Evolutionary conservation across 2,329 filamentous ascomycete genomes (phyloP), one percentile per base, ranked within the genome.

Genomic region (Fusarium subglutinans): DNA sequence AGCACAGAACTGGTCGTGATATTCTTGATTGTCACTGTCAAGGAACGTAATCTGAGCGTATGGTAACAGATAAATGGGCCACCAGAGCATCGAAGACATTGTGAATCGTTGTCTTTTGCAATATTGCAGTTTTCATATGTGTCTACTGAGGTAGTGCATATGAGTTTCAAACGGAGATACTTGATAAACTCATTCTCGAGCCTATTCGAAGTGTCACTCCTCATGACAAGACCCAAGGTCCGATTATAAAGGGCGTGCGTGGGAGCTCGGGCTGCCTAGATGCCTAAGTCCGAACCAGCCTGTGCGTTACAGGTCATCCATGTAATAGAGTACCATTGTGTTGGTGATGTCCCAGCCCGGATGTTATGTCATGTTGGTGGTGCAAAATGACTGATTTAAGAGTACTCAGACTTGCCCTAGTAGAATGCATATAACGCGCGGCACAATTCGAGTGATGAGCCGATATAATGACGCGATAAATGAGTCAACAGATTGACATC

Each of bases 391-490:
- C 51, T 70, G 66, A 65, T 50, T 70, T 47, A 43, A 33, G 35
- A 58, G 45, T 40, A 58, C 44, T 24, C 30, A 58, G 47, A 37
- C 38, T 57, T 66, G 56, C 43, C 38, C 65, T 63, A 40, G 58
- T 14, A 40, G 55, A 51, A 67, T 57, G 69, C 56, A 66, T 55
- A 58, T 38, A 63, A 57, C 37, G 33, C 44, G 63, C 30, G 54
- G 45, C 48, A 38, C 43, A 56, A 43, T 50, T 69, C 62, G 66
- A 73, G 51, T 51, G 54, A 68, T 69, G n/a, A 56, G 45, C 11
- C 38, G 35, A 43, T 45, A 24, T 33, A 48, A 67, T 74, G 71
- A 69, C 68, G 48, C 54, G 67, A 74, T 60, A 17, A 47, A 47
- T 68, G 62, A 55, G 47, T 26, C 58, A 48, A 50, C 37, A 30